Base-by-base conservation (phyloP, 768 basidiomycete species). In the Tylopilus balloui region DNA sequence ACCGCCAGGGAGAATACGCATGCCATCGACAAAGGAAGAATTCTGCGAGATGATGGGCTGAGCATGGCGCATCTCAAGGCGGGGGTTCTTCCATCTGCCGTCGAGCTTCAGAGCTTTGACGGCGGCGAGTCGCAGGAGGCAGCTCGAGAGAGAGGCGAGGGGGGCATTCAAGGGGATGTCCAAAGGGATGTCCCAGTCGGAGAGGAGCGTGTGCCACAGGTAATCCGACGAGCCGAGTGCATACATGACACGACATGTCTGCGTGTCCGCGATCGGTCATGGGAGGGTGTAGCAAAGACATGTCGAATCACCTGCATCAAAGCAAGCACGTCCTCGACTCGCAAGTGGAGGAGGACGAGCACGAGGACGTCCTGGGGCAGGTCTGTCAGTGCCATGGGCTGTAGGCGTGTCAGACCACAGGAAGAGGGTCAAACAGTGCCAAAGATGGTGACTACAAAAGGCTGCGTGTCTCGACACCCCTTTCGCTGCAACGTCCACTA, bases 231-330 rank as follows among this genome's bases (percentile, higher is more conserved):
- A 71, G 13, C 71, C 73, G 36, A 77, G 71, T n/a, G 73, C 72
- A 66, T 83, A 74, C 50, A 81, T 64, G 51, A 66, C 75, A 75
- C 81, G 82, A 73, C 79, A 79, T 62, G 78, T 75, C 78, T 83
- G 63, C 68, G 69, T 71, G 69, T 62, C 25, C 31, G n/a, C 11
- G 5, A 25, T 37, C 38, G 48, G 52, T 64, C 51, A 53, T 51
- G 32, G 21, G 4, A 31, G 6, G 14, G 11, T 20, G 24, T 6
- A 17, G 15, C 39, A 38, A 20, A 31, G 38, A 42, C 15, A 17
- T 15, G 36, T 41, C 36, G 23, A 61, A 63, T 58, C 58, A 75
- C 80, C 72, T 80, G 78, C 53, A 73, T 73, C 32, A 81, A 59
- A 13, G 67, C 58, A 11, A 83, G 69, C 6, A 82, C 50, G 50